Percentiles rank a stretch among this genome's conserved stretches.
phyloP scores from a whole-genome alignment of 352 stramenopile species.

The Elongisporangium senticosum region DNA sequence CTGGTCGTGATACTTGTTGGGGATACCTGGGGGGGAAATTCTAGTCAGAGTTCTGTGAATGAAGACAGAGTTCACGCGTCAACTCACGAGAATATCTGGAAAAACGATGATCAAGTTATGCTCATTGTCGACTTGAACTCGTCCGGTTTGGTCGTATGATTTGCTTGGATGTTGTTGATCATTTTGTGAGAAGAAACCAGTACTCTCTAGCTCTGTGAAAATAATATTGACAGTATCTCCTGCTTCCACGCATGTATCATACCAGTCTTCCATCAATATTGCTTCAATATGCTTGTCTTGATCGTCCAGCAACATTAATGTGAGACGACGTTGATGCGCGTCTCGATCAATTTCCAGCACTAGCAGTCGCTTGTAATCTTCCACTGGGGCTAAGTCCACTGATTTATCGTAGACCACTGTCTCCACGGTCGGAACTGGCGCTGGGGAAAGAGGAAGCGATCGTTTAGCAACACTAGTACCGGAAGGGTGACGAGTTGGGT shows the following conservation, averaged over 20 bases:
- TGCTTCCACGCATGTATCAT: slow-evolving; percentile 60
- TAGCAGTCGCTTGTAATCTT: slow-evolving; percentile 52
- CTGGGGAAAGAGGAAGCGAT: background rate
- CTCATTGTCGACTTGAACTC: slow-evolving; percentile 45
- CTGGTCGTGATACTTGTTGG: slow-evolving; percentile 77
- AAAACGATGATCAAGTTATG: slow-evolving; percentile 63
- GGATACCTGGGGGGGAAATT: slow-evolving; percentile 40
- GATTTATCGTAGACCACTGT: background rate
- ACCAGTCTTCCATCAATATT: slow-evolving; percentile 67
- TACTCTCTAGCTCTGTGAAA: slow-evolving; percentile 43
- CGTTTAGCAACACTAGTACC: background rate
- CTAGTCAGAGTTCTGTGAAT: background rate
- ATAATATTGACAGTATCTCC: slow-evolving; percentile 80
- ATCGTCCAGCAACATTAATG: slow-evolving; percentile 61
- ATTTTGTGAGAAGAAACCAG: slow-evolving; percentile 39
- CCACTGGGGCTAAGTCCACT: slow-evolving; percentile 10
- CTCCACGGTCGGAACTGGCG: background rate
- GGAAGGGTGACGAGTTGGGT: background rate
- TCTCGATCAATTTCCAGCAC: slow-evolving; percentile 64
- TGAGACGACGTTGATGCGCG: slow-evolving; percentile 36
- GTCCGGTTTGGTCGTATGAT: slow-evolving; percentile 5
- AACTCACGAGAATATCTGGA: slow-evolving; percentile 66
- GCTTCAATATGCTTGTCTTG: slow-evolving; percentile 54
- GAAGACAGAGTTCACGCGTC: background rate
- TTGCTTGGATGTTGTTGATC: background rate